Percentiles rank a stretch among this genome's conserved stretches.
phyloP scores from a whole-genome alignment of 805 yeast genomes.

The Lachancea sp. region DNA sequence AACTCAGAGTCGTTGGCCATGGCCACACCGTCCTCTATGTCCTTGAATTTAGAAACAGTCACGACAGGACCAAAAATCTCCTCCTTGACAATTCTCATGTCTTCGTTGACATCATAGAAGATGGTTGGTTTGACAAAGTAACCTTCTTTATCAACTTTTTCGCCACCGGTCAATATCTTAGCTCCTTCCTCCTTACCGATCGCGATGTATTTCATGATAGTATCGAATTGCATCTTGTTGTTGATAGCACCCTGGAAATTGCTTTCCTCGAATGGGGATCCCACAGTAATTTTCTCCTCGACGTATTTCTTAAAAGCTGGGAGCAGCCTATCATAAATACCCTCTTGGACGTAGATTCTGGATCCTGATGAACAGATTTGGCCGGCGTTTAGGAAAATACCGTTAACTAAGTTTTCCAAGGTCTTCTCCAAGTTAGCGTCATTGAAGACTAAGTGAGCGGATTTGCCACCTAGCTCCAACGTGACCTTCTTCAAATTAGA shows the following conservation, averaged over 20 bases:
- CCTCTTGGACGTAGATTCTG: constrained; percentile 69
- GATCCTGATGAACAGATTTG: constrained; percentile 83
- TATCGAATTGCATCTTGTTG: constrained; percentile 60
- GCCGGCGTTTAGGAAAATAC: constrained; percentile 76
- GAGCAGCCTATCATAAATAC: constrained; percentile 56
- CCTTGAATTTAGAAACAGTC: constrained; percentile 59
- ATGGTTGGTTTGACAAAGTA: constrained; percentile 69
- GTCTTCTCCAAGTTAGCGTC: constrained; percentile 56
- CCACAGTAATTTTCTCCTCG: constrained; percentile 53
- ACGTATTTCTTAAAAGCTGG: constrained; percentile 52
- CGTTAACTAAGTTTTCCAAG: constrained; percentile 47
- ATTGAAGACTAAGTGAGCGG: constrained; percentile 67
- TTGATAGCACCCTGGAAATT: constrained; percentile 76
- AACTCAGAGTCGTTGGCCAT: constrained; percentile 65
- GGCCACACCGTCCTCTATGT: constrained; percentile 59
- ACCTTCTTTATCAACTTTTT: constrained; percentile 57
- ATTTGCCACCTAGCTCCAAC: constrained; percentile 78
- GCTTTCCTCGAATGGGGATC: constrained; percentile 65
- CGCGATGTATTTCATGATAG: constrained; percentile 60
- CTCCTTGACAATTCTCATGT: constrained; percentile 58
- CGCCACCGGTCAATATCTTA: constrained; percentile 64
- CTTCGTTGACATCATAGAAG: constrained; percentile 59
- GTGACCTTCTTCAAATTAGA: constrained; percentile 74
- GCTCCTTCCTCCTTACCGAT: constrained; percentile 66
- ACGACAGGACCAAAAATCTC: constrained; percentile 82